phyloP scores from a whole-genome alignment of 2,329 filamentous ascomycete genomes.

The Alternaria longipes region DNA sequence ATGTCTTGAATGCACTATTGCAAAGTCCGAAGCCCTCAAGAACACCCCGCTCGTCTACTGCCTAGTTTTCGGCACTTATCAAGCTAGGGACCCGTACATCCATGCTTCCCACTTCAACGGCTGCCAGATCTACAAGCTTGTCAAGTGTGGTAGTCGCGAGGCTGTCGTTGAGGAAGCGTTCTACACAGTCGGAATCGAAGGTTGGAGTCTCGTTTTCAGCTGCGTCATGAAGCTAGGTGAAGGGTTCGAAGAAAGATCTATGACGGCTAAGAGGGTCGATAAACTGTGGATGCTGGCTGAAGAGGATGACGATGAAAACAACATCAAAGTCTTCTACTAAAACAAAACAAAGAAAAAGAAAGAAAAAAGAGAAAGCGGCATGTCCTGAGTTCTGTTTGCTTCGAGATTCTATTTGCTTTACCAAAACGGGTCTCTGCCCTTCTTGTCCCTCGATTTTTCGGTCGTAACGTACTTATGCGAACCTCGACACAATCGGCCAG shows the following conservation, averaged over 20 bases:
- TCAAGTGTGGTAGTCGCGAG: slow-evolving; percentile 46
- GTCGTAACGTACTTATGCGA: too few relatives aligned
- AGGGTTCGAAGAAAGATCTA: slow-evolving; percentile 28
- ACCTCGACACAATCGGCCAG: too few relatives aligned
- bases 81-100: slow-evolving; percentile 26
- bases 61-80: slow-evolving; percentile 37
- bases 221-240: slow-evolving; percentile 42
- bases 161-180: slow-evolving; percentile 42
- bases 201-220: slow-evolving; percentile 45
- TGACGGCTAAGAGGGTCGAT: slow-evolving; percentile 29
- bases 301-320: slow-evolving; percentile 25
- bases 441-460: too few relatives aligned
- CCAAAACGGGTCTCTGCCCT: too few relatives aligned
- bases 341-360: neutral
- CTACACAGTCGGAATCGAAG: slow-evolving; percentile 39
- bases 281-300: slow-evolving; percentile 39
- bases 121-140: slow-evolving; percentile 40
- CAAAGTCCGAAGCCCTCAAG: slow-evolving; percentile 38
- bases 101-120: slow-evolving; percentile 26
- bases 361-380: too few relatives aligned
- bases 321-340: slow-evolving; percentile 45
- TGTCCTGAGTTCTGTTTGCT: too few relatives aligned
- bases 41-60: slow-evolving; percentile 35
- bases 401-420: too few relatives aligned
- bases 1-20: slow-evolving; percentile 40